These are phyloP conservation scores for Trametes gibbosa DNA, from an alignment of 768 basidiomycete genomes.

Conservation along the genomic window DNA sequence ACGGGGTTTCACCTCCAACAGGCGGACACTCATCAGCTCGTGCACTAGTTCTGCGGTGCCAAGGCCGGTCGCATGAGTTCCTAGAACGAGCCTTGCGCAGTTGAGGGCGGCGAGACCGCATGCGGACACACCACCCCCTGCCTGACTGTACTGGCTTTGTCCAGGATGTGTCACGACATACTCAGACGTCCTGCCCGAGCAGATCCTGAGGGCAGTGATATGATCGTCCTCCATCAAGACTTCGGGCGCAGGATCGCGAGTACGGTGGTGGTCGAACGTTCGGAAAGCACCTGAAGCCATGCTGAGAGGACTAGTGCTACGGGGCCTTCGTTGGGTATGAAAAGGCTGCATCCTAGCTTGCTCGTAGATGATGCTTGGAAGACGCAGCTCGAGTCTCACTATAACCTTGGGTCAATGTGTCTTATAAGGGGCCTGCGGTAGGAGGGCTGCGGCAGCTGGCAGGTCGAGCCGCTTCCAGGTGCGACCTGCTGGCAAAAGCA, in stretches of 20 bases:
- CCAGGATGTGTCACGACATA: conserved; percentile 45
- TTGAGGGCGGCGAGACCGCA: conserved; percentile 70
- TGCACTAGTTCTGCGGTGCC: conserved; percentile 31
- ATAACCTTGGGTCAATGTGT: too few relatives aligned
- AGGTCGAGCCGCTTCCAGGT: too few relatives aligned
- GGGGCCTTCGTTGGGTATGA: too few relatives aligned
- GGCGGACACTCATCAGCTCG: conserved; percentile 33
- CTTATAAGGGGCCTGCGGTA: too few relatives aligned
- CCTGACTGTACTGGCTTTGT: conserved; percentile 52
- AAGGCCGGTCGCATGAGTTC: conserved; percentile 32
- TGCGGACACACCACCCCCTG: conserved; percentile 44
- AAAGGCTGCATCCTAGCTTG: too few relatives aligned
- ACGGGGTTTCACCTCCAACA: conserved; percentile 33
- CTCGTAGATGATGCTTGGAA: too few relatives aligned
- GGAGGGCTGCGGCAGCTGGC: too few relatives aligned
- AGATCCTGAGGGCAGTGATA: background rate
- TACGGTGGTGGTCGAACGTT: background rate
- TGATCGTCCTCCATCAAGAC: background rate
- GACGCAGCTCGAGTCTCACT: too few relatives aligned
- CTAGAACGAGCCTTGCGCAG: conserved; percentile 52
- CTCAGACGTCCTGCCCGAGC: conserved; percentile 3
- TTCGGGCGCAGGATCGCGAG: background rate
- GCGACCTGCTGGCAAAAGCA: too few relatives aligned
- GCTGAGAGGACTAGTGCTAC: too few relatives aligned
- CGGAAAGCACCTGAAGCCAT: too few relatives aligned